A percentile compares a stretch with the other conserved stretches of the same genome.
Evolutionary conservation across 768 basidiomycete genomes (phyloP).

Genomic region (Candolleomyces eurysporus): DNA sequence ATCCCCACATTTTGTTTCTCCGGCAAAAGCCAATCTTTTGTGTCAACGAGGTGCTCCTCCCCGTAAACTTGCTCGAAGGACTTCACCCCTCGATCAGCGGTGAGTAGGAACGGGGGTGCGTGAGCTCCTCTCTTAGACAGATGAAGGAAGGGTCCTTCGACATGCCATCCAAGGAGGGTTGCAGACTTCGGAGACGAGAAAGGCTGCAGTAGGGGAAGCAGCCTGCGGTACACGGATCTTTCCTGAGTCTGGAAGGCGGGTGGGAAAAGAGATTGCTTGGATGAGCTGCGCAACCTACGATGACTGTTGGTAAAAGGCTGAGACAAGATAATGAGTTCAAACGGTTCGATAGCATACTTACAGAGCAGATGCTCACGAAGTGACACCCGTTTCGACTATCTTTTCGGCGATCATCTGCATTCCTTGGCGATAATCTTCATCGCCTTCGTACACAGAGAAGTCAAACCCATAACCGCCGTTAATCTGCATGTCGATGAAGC

Average conservation of each 20-base stretch:
- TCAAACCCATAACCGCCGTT: conserved; percentile 90
- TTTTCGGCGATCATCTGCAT: conserved; percentile 69
- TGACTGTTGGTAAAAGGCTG: conserved; percentile 65
- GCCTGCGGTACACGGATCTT: conserved; percentile 66
- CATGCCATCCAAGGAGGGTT: conserved; percentile 84
- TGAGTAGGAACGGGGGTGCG: conserved; percentile 58
- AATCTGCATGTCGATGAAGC: conserved; percentile 84
- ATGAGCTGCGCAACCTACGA: conserved; percentile 43
- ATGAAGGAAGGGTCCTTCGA: conserved; percentile 87
- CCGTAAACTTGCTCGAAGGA: conserved; percentile 79
- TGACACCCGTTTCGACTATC: conserved; percentile 86
- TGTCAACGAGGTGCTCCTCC: conserved; percentile 55
- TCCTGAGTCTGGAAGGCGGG: conserved; percentile 64
- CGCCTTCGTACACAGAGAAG: conserved; percentile 77
- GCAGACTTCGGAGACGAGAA: conserved; percentile 64
- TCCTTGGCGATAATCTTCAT: conserved; percentile 65
- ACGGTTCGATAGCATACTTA: too few relatives aligned
- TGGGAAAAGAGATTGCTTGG: conserved; percentile 2
- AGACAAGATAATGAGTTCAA: background rate
- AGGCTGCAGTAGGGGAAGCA: conserved; percentile 67
- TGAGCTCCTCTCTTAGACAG: conserved; percentile 84
- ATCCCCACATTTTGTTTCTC: conserved; percentile 50
- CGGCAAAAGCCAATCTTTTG: conserved; percentile 67
- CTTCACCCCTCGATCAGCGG: conserved; percentile 59
- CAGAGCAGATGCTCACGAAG: conserved; percentile 54